Conservation (phyloP, 2,329 filamentous ascomycete species). For the Diaporthe batatas region DNA sequence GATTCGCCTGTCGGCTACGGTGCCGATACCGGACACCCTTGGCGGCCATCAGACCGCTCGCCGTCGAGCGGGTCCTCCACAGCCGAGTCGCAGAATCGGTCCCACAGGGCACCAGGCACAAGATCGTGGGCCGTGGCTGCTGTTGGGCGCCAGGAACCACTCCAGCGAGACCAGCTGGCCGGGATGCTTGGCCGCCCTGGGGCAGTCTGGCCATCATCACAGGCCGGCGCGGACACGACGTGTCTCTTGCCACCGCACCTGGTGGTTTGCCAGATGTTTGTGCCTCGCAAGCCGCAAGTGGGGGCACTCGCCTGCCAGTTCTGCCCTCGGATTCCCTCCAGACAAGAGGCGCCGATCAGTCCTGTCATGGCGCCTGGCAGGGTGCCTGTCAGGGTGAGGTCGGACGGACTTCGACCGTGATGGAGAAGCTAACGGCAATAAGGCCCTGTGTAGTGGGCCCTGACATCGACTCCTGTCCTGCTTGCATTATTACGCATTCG, state of each 20-base stretch:
- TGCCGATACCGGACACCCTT: slow-evolving; percentile 41
- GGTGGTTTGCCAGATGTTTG: not conserved
- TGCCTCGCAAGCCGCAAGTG: slow-evolving; percentile 30
- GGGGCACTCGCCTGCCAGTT: slow-evolving; percentile 16
- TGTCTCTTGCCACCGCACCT: slow-evolving; percentile 9
- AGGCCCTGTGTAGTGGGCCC: slow-evolving; percentile 34
- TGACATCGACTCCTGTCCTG: slow-evolving; percentile 21
- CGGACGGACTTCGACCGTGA: slow-evolving; percentile 41
- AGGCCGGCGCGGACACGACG: slow-evolving; percentile 10
- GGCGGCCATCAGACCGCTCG: slow-evolving; percentile 20
- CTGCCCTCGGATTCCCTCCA: slow-evolving; percentile 10
- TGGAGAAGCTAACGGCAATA: slow-evolving; percentile 42
- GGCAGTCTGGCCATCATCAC: not conserved
- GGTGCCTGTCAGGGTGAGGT: slow-evolving; percentile 29
- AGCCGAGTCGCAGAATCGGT: slow-evolving; percentile 34
- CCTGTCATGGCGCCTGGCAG: slow-evolving; percentile 20
- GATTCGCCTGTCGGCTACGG: slow-evolving; percentile 34
- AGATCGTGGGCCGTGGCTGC: slow-evolving; percentile 27
- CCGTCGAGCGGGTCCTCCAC: slow-evolving; percentile 19
- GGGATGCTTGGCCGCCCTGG: not conserved
- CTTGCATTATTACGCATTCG: slow-evolving; percentile 32
- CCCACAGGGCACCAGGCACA: slow-evolving; percentile 20
- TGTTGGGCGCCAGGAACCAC: not conserved
- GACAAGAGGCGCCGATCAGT: slow-evolving; percentile 27
- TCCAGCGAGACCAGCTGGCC: not conserved